phyloP scores from a whole-genome alignment of 148 eudicot genomes.

The Rhododendron mucronatum region DNA sequence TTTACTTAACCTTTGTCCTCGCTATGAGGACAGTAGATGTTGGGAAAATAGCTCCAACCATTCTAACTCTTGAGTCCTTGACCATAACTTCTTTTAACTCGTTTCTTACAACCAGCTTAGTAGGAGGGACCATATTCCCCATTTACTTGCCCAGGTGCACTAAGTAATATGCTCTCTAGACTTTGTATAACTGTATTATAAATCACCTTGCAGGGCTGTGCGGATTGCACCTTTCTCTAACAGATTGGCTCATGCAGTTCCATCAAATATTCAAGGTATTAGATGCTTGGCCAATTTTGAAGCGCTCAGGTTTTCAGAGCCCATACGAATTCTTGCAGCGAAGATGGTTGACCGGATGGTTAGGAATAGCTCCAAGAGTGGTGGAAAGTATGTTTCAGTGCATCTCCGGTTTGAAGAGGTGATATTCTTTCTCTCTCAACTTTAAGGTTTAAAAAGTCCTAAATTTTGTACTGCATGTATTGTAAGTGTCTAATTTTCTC shows the following conservation, averaged over 20 bases:
- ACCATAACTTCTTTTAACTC: background rate
- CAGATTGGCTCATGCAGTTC: slow-evolving; percentile 88
- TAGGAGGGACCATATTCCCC: background rate
- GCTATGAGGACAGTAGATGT: background rate
- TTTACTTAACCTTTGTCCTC: background rate
- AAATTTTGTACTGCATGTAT: background rate
- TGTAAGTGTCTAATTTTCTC: slow-evolving; percentile 5
- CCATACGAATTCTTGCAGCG: slow-evolving; percentile 80
- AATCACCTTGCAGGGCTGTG: slow-evolving; percentile 65
- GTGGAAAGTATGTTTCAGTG: slow-evolving; percentile 82
- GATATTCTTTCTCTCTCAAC: background rate
- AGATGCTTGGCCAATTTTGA: slow-evolving; percentile 91
- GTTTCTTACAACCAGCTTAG: background rate
- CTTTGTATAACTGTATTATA: background rate
- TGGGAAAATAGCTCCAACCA: background rate
- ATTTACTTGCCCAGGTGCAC: background rate
- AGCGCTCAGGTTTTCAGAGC: slow-evolving; percentile 88
- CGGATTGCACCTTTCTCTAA: slow-evolving; percentile 98
- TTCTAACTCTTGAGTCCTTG: background rate
- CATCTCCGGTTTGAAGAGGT: slow-evolving; percentile 99
- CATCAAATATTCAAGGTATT: slow-evolving; percentile 74
- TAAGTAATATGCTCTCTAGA: background rate
- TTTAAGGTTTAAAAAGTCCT: background rate
- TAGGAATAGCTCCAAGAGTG: slow-evolving; percentile 57
- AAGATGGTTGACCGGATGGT: slow-evolving; percentile 87